Percentiles rank a stretch among this genome's conserved stretches.
Conservation (phyloP, 495 filamentous ascomycete genomes). For the Neurospora pannonica region DNA sequence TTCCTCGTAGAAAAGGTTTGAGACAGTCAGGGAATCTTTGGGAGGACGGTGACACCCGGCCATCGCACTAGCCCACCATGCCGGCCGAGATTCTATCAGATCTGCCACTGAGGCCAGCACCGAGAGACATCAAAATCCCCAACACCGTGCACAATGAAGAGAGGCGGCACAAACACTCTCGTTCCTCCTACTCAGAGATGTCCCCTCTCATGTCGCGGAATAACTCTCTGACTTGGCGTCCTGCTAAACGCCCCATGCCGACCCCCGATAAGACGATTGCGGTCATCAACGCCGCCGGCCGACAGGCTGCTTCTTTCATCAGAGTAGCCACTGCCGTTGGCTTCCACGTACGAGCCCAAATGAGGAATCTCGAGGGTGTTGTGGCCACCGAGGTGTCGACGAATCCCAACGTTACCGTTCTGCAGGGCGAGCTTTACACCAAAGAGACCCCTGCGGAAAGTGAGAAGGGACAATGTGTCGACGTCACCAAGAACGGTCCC, state of each 20-base stretch:
- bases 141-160: slow-evolving; percentile 22
- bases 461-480: slow-evolving; percentile 20
- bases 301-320: slow-evolving; percentile 88
- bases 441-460: slow-evolving; percentile 37
- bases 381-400: slow-evolving; percentile 72
- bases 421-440: slow-evolving; percentile 72
- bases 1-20: neutral
- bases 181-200: slow-evolving; percentile 41
- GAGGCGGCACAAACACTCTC: slow-evolving; percentile 41
- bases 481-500: slow-evolving; percentile 32
- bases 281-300: slow-evolving; percentile 84
- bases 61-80: slow-evolving; percentile 15
- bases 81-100: slow-evolving; percentile 31
- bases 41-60: neutral
- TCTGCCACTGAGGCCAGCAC: slow-evolving; percentile 31
- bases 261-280: slow-evolving; percentile 69
- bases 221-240: slow-evolving; percentile 40
- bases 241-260: slow-evolving; percentile 41
- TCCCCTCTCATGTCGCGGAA: slow-evolving; percentile 41
- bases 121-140: slow-evolving; percentile 25
- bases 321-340: slow-evolving; percentile 87
- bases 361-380: slow-evolving; percentile 70
- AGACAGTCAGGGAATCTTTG: neutral
- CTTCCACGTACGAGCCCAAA: slow-evolving; percentile 80
- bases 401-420: slow-evolving; percentile 74